Conservation (phyloP, 768 basidiomycete species). For the Tulasnella sp. region DNA sequence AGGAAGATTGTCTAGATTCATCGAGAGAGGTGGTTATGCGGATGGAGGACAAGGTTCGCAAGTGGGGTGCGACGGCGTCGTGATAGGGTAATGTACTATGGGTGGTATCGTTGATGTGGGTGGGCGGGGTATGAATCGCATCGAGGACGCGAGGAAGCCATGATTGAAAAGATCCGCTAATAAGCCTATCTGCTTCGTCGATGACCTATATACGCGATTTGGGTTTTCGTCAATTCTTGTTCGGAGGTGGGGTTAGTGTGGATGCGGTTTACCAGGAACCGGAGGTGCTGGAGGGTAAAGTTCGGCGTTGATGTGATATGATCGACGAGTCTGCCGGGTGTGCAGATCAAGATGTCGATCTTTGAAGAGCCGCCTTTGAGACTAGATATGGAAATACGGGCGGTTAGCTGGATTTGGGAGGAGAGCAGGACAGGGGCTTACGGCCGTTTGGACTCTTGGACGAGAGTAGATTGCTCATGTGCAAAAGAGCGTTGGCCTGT, state of each 20-base stretch:
- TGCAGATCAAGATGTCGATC: slow-evolving; percentile 89
- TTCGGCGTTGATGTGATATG: slow-evolving; percentile 80
- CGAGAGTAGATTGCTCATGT: slow-evolving; percentile 75
- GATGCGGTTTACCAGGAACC: slow-evolving; percentile 63
- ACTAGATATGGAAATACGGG: slow-evolving; percentile 28
- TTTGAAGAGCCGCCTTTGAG: slow-evolving; percentile 78
- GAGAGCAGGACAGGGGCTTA: slow-evolving; percentile 26
- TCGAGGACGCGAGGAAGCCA: slow-evolving; percentile 77
- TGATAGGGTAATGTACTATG: slow-evolving; percentile 24
- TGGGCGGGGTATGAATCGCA: slow-evolving; percentile 45
- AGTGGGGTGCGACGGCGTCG: slow-evolving; percentile 54
- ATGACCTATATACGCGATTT: slow-evolving; percentile 51
- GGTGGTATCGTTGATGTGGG: background rate
- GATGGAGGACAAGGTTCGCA: slow-evolving; percentile 21
- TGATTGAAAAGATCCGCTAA: slow-evolving; percentile 91
- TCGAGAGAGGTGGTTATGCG: slow-evolving; percentile 38
- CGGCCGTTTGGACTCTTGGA: slow-evolving; percentile 46
- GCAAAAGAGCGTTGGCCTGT: slow-evolving; percentile 92
- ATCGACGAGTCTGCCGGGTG: slow-evolving; percentile 90
- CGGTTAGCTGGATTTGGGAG: background rate
- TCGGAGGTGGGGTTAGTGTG: background rate
- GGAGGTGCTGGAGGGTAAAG: slow-evolving; percentile 85
- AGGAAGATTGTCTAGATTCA: slow-evolving; percentile 50
- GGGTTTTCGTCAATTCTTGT: background rate
- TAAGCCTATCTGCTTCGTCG: slow-evolving; percentile 93